Evolutionary conservation across 2,329 filamentous ascomycete genomes (phyloP), one percentile per base, ranked within the genome.

Genomic region (Pezicula radicicola): DNA sequence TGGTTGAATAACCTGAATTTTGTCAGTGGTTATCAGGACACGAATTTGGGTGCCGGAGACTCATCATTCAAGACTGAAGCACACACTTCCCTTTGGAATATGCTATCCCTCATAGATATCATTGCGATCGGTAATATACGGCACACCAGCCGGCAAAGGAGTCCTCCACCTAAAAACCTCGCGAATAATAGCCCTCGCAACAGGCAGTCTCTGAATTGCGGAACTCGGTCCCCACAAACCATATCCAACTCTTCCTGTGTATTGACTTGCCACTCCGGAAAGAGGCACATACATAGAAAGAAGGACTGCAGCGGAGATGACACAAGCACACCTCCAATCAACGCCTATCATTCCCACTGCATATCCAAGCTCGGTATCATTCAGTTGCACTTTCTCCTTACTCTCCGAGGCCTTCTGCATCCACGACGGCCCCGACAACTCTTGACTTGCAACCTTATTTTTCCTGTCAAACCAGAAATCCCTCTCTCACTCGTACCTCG

Each of bases 111-210:
- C 70, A 60, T 81, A 83, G 15, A 73, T 33, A 33, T 33, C 30
- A 4, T 13, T 6, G 9, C 30, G 30, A 33, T 33, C 30, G 10
- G 30, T 10, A 13, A 33, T 6, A 33, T 33, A n/a, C 44, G n/a
- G 51, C 48, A 39, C 21, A 50, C 48, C 49, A 49, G 48, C 39
- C 8, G 52, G 52, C 13, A 54, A 35, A 8, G 49, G 46, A n/a
- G 13, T 33, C 30, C 30, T 13, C 68, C 70, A 75, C 10, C 75
- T 69, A 42, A 71, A 63, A 4, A 69, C 69, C 55, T 79, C 76
- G 48, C 75, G 67, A n/a, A 79, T 60, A n/a, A 77, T 63, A 40
- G 65, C 64, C 49, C 74, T 68, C 30, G 79, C 63, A 51, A 74
- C 75, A 2, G 58, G 64, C 27, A 81, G 63, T 0, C 63, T 60